These are phyloP conservation scores for Aspergillus nomiae DNA, from an alignment of 2,329 filamentous ascomycete genomes.

Conservation along the genomic window DNA sequence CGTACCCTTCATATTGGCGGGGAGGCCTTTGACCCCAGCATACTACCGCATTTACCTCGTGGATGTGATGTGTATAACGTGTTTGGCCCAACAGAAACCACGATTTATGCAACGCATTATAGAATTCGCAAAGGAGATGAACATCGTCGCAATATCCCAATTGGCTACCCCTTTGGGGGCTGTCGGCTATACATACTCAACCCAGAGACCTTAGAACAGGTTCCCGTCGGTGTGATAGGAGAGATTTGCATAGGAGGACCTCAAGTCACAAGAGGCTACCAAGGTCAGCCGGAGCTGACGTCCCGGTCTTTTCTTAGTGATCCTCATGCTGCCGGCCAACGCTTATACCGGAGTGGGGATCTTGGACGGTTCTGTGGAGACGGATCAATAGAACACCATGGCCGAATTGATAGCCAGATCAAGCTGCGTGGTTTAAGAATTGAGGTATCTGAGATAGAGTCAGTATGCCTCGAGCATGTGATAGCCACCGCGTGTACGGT, in stretches of 20 bases:
- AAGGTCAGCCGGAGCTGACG: background rate
- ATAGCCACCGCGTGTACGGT: too few relatives aligned
- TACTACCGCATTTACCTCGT: background rate
- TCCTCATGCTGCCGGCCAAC: too few relatives aligned
- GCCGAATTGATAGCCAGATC: too few relatives aligned
- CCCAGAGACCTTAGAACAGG: background rate
- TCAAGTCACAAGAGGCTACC: background rate
- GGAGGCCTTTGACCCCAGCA: background rate
- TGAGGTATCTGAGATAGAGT: too few relatives aligned
- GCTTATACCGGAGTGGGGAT: background rate
- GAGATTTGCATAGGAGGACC: background rate
- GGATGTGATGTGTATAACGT: background rate
- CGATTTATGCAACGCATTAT: background rate
- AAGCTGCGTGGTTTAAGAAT: too few relatives aligned
- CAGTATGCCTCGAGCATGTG: too few relatives aligned
- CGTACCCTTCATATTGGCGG: background rate
- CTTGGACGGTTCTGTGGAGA: background rate
- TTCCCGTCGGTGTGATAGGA: background rate
- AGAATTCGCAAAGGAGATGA: background rate
- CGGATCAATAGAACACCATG: too few relatives aligned
- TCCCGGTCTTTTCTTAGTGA: background rate
- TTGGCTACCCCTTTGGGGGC: background rate
- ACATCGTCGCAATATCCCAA: background rate
- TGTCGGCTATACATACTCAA: background rate
- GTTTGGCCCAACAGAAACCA: background rate